These are phyloP conservation scores for Melanopsichium pennsylvanicum DNA, from an alignment of 1,284 basidiomycete genomes.

Conservation along the genomic window DNA sequence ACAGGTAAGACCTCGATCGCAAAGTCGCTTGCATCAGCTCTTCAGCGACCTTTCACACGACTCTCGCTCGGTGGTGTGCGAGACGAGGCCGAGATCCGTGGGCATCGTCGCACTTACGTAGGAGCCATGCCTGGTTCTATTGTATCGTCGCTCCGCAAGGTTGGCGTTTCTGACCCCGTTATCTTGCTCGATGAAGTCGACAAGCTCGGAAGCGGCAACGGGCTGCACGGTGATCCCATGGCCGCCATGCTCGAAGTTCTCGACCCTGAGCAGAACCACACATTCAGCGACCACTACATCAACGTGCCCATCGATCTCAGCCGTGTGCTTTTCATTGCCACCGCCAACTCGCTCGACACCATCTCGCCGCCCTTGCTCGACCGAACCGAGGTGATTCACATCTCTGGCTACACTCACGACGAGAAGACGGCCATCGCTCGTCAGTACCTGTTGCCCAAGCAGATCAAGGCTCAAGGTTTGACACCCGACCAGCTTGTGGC, in stretches of 20 bases:
- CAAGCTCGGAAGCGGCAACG: slow-evolving; percentile 66
- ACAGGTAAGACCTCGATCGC: slow-evolving; percentile 65
- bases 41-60: slow-evolving; percentile 73
- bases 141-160: slow-evolving; percentile 66
- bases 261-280: slow-evolving; percentile 67
- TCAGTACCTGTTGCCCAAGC: slow-evolving; percentile 80
- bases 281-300: slow-evolving; percentile 68
- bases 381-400: slow-evolving; percentile 67
- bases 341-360: slow-evolving; percentile 68
- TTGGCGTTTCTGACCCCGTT: slow-evolving; percentile 67
- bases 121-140: slow-evolving; percentile 74
- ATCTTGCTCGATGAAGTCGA: slow-evolving; percentile 68
- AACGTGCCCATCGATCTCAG: slow-evolving; percentile 62
- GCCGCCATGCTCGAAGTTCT: slow-evolving; percentile 68
- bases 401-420: slow-evolving; percentile 67
- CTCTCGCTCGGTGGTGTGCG: slow-evolving; percentile 67
- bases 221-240: slow-evolving; percentile 67
- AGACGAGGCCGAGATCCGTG: slow-evolving; percentile 68
- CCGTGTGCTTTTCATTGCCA: slow-evolving; percentile 68
- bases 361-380: slow-evolving; percentile 67
- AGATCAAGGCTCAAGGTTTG: slow-evolving; percentile 77
- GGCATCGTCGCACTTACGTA: slow-evolving; percentile 62
- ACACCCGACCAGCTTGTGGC: slow-evolving; percentile 70
- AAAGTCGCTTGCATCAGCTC: slow-evolving; percentile 71
- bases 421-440: slow-evolving; percentile 68